Evolutionary conservation across 352 stramenopile species (phyloP).

Genomic region (Pythium rhizo-oryzae): DNA sequence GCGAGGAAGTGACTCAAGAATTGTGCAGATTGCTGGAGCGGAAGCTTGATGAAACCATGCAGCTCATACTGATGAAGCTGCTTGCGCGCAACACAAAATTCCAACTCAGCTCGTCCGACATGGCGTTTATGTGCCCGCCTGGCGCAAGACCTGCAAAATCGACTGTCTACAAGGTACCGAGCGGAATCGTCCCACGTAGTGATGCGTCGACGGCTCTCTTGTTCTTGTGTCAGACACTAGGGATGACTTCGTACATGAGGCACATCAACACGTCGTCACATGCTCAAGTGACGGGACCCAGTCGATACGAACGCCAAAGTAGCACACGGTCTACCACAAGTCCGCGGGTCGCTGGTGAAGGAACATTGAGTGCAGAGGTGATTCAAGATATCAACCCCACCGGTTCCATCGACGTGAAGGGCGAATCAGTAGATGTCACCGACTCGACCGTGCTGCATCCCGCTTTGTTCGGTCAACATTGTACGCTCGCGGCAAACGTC

Average conservation of each 20-base stretch:
- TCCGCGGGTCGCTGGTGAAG: not conserved
- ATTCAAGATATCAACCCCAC: not conserved
- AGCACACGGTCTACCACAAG: slow-evolving; percentile 2
- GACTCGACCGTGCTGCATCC: slow-evolving; percentile 18
- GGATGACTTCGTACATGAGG: slow-evolving; percentile 35
- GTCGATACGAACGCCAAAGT: slow-evolving; percentile 20
- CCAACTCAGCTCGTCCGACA: slow-evolving; percentile 70
- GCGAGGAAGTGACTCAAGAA: slow-evolving; percentile 86
- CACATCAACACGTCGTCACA: slow-evolving; percentile 21
- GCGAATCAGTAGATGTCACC: not conserved
- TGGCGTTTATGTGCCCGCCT: slow-evolving; percentile 78
- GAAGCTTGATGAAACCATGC: slow-evolving; percentile 87
- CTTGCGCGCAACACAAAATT: slow-evolving; percentile 86
- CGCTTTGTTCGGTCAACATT: slow-evolving; percentile 12
- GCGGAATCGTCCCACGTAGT: slow-evolving; percentile 10
- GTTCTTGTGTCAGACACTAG: slow-evolving; percentile 38
- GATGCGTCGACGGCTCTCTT: slow-evolving; percentile 22
- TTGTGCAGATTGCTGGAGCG: slow-evolving; percentile 77
- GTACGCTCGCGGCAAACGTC: not conserved
- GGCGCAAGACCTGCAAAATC: slow-evolving; percentile 38
- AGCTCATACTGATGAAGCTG: slow-evolving; percentile 88
- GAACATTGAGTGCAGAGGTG: not conserved
- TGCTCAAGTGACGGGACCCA: not conserved
- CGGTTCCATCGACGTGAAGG: too few relatives aligned
- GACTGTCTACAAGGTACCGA: slow-evolving; percentile 47